Evolutionary conservation across 306 rosid genomes (phyloP), one percentile per base, ranked within the genome.

Genomic region (Potentilla sterilis): DNA sequence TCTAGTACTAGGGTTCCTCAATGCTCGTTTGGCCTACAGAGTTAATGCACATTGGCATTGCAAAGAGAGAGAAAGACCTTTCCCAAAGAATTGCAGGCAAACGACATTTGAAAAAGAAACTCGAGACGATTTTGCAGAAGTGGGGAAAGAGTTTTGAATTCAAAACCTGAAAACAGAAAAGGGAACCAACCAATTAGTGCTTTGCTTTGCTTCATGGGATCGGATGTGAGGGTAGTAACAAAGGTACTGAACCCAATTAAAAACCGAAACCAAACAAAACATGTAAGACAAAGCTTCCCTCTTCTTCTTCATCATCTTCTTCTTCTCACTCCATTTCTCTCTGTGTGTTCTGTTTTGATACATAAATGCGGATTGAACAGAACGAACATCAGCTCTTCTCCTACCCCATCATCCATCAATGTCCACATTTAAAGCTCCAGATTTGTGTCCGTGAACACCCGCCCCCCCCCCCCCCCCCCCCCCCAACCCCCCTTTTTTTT

Each of bases 391-490:
- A 84, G 84, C 80, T 58, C 84, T 77, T 78, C 87, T 67, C 76
- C 84, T 77, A 87, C 84, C 71, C 83, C 81, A 86, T 83, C 80
- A 70, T 69, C 84, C 83, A 81, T 82, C 79, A 91, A 86, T 94
- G 88, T 88, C 5, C 77, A 75, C 92, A 90, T 86, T 94, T 79
- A 90, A 85, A 87, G 83, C 86, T 70, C 84, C 88, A 85, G 86
- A 86, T 90, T 92, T 90, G 89, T 89, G 88, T 83, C 92, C 86
- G 88, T 84, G 87, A 82, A 80, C n/a, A n/a, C n/a, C n/a, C n/a
- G n/a, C n/a, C n/a, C n/a, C n/a, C n/a, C n/a, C n/a, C n/a, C n/a
- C n/a, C n/a, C n/a, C n/a, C n/a, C n/a, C n/a, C n/a, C n/a, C n/a
- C n/a, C n/a, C n/a, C n/a, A n/a, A n/a, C n/a, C 84, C 44, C 74